A percentile compares a stretch with the other conserved stretches of the same genome.
Conservation (phyloP, 495 filamentous ascomycete species). For the Aspergillus wentii region DNA sequence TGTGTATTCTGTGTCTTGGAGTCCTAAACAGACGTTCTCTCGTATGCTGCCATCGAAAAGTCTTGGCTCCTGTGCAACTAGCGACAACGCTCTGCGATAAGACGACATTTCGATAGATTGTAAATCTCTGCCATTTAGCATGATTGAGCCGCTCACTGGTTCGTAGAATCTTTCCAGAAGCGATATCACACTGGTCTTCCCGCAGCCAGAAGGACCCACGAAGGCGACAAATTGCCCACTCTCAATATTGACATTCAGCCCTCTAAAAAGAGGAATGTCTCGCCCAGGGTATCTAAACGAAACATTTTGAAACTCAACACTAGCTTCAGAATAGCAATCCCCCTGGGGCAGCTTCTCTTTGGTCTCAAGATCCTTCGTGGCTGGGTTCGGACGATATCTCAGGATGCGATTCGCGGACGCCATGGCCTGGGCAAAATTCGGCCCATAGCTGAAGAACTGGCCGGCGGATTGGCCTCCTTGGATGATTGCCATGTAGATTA, state of each 20-base stretch:
- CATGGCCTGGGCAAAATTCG: conserved; percentile 51
- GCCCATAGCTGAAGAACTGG: conserved; percentile 45
- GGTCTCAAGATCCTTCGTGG: not conserved
- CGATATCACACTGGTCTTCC: conserved; percentile 59
- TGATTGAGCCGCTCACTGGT: conserved; percentile 43
- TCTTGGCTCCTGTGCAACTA: conserved; percentile 61
- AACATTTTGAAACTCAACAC: conserved; percentile 3
- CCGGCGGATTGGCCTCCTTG: conserved; percentile 51
- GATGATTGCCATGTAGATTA: conserved; percentile 56
- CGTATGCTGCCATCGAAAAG: conserved; percentile 69
- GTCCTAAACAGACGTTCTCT: conserved; percentile 57
- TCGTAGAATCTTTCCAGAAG: conserved; percentile 57
- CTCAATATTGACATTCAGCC: not conserved
- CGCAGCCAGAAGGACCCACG: conserved; percentile 60
- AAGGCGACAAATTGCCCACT: conserved; percentile 56
- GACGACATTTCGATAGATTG: conserved; percentile 25
- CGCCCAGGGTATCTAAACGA: conserved; percentile 3
- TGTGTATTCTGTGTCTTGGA: conserved; percentile 29
- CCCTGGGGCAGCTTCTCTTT: not conserved
- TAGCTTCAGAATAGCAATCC: conserved; percentile 22
- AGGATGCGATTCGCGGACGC: conserved; percentile 54
- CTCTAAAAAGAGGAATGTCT: not conserved
- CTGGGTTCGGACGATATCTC: conserved; percentile 4
- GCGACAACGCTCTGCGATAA: conserved; percentile 15
- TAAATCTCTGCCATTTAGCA: conserved; percentile 47